A percentile compares a stretch with the other conserved stretches of the same genome.
Evolutionary conservation across 2,329 filamentous ascomycete genomes (phyloP).

Genomic region (Stromatinia cepivora): DNA sequence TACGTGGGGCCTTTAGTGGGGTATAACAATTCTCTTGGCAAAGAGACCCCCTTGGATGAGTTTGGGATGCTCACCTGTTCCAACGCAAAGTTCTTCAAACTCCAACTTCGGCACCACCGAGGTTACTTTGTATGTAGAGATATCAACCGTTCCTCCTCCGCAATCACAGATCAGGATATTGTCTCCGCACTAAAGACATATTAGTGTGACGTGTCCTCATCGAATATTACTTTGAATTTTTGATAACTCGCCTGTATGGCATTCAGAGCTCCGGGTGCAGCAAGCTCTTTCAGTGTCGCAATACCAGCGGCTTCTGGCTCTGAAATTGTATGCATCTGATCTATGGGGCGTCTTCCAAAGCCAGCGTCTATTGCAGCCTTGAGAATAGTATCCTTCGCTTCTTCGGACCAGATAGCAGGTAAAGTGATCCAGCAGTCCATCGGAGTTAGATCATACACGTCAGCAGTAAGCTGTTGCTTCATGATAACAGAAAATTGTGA

Average conservation of each 20-base stretch:
- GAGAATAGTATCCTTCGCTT: conserved; percentile 34
- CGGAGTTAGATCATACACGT: conserved; percentile 18
- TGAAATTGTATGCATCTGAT: conserved; percentile 33
- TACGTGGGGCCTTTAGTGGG: too few relatives aligned
- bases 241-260: conserved; percentile 25
- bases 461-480: not conserved
- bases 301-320: conserved; percentile 37
- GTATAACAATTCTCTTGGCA: not conserved
- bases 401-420: conserved; percentile 35
- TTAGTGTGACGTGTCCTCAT: not conserved
- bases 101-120: conserved; percentile 34
- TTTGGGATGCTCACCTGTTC: conserved; percentile 29
- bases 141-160: conserved; percentile 13
- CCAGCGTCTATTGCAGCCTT: conserved; percentile 31
- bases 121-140: conserved; percentile 33
- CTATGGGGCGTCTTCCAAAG: conserved; percentile 25
- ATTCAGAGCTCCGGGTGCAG: conserved; percentile 21
- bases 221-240: not conserved
- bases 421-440: conserved; percentile 36
- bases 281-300: conserved; percentile 28
- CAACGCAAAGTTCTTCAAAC: conserved; percentile 23
- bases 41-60: conserved; percentile 18
- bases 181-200: not conserved
- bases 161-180: not conserved
- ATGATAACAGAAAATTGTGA: conserved; percentile 13